Evolutionary conservation across 495 filamentous ascomycete genomes (phyloP).

Genomic region (Xylaria palmicola): DNA sequence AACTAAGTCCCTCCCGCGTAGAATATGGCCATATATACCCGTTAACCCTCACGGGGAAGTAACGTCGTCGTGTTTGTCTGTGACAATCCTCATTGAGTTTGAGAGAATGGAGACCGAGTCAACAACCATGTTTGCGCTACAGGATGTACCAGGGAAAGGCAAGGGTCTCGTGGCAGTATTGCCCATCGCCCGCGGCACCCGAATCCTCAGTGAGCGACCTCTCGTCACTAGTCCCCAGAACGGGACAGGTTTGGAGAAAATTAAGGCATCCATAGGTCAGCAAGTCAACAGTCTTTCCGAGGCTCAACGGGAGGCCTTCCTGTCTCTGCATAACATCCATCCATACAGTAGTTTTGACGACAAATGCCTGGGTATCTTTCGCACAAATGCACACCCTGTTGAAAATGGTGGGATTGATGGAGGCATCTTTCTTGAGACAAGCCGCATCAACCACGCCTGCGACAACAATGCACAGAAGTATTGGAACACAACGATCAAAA

Average conservation of each 20-base stretch:
- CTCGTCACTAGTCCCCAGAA: constrained; percentile 16
- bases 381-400: constrained; percentile 31
- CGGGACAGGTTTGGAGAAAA: background rate
- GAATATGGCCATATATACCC: too few relatives aligned
- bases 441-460: constrained; percentile 41
- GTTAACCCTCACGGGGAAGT: too few relatives aligned
- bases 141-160: constrained; percentile 23
- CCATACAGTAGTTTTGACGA: constrained; percentile 10
- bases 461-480: constrained; percentile 32
- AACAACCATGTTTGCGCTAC: constrained; percentile 18
- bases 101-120: too few relatives aligned
- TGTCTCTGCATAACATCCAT: constrained; percentile 32
- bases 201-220: constrained; percentile 34
- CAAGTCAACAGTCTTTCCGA: constrained; percentile 10
- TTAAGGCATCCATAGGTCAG: background rate
- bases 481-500: constrained; percentile 33
- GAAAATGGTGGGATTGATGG: constrained; percentile 14
- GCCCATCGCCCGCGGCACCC: constrained; percentile 33
- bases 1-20: too few relatives aligned
- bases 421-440: constrained; percentile 34
- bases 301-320: constrained; percentile 19
- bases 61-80: too few relatives aligned
- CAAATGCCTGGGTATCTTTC: constrained; percentile 27
- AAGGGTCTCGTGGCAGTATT: constrained; percentile 32
- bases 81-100: too few relatives aligned